Evolutionary conservation across 306 rosid species (phyloP), one percentile per base, ranked within the genome.

Genomic region (Crotalaria pallida): DNA sequence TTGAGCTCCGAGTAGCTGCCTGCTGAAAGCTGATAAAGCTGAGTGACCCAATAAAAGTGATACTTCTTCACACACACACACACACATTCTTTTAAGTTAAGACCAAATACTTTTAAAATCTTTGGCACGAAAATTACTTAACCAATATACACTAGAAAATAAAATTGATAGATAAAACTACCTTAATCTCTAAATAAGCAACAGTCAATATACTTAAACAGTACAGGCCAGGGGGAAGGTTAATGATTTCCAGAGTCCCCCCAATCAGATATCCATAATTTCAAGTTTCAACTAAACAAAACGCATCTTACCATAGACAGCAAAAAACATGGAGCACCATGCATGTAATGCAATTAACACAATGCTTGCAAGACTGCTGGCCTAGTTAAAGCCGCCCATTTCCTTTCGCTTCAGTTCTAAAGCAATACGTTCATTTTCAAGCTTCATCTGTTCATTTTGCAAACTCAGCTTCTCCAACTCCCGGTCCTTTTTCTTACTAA

Each of bases 391-490:
- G 78, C 82, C 73, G 10, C 79, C 64, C 60, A 82, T 74, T 84
- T 92, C 88, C 81, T 84, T 90, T 60, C 59, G 87, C 78, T 88
- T 92, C 74, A 92, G 71, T 75, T 92, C 93, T 52, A 92, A 74
- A 36, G 86, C 78, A 78, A 90, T 60, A 0, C 84, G 88, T 76
- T 92, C 96, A 61, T 92, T 92, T 80, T 92, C 96, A 60, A 88
- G 88, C 85, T 78, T 90, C 96, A 92, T 85, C 74, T 86, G 86
- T 73, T 86, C 93, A 50, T 92, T 92, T 74, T 80, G 91, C 87
- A 89, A 77, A 72, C 88, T 84, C 84, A 89, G 65, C 85, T 85
- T 92, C 75, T 92, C 96, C 85, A 92, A 68, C 72, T 88, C 98
- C 13, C 74, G 83, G 82, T 92, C 98, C 74, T 88, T 81, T 80